phyloP scores from a whole-genome alignment of 208 protist genomes.

The Acanthamoeba pearcei region DNA sequence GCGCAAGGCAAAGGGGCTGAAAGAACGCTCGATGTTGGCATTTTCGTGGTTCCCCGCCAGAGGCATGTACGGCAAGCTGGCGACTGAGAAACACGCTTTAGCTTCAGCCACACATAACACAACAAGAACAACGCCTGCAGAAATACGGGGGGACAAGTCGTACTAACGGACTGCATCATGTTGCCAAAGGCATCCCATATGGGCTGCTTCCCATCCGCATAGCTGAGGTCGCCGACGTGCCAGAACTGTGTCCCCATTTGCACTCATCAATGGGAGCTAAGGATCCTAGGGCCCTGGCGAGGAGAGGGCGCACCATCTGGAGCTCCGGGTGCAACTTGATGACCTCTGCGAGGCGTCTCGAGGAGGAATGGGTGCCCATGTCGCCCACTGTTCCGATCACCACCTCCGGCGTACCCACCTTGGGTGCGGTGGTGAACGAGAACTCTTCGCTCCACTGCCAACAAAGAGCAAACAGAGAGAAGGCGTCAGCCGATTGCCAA shows the following conservation, averaged over 20 bases:
- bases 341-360: not conserved
- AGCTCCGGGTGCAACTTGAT: not conserved
- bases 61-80: not conserved
- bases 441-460: constrained; percentile 21
- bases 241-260: not conserved
- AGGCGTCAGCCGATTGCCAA: too few relatives aligned
- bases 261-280: too few relatives aligned
- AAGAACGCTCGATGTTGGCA: not conserved
- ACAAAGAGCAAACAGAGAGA: not conserved
- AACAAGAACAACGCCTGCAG: too few relatives aligned
- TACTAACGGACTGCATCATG: not conserved
- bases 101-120: not conserved
- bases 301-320: not conserved
- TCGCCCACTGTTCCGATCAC: constrained; percentile 1
- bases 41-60: not conserved
- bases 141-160: not conserved
- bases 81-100: not conserved
- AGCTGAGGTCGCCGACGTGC: constrained; percentile 27
- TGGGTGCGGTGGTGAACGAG: not conserved
- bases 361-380: not conserved
- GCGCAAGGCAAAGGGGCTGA: not conserved
- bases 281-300: too few relatives aligned
- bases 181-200: not conserved
- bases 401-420: not conserved
- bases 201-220: not conserved